Conservation (phyloP, 768 basidiomycete genomes). For the Neoboletus magnificus region DNA sequence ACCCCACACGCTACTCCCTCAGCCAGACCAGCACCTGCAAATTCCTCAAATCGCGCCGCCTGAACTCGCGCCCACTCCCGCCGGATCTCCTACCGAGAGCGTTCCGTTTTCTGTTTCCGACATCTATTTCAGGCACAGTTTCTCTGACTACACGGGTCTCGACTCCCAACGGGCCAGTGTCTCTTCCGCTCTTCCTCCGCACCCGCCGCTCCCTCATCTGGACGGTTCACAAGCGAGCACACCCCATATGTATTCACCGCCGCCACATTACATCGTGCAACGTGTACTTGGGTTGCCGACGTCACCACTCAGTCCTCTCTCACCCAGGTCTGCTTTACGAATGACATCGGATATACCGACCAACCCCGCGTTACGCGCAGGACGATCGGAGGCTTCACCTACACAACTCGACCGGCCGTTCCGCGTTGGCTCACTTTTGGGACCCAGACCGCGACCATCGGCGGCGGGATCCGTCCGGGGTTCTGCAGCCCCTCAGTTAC, state of each 20-base stretch:
- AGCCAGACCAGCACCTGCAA: slow-evolving; percentile 25
- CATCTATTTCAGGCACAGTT: slow-evolving; percentile 45
- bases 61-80: slow-evolving; percentile 23
- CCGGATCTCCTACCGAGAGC: slow-evolving; percentile 55
- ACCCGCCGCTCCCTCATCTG: slow-evolving; percentile 37
- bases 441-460: slow-evolving; percentile 28
- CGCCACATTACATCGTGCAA: slow-evolving; percentile 31
- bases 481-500: slow-evolving; percentile 24
- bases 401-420: background rate
- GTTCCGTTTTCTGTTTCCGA: slow-evolving; percentile 56
- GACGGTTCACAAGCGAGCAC: slow-evolving; percentile 19
- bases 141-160: slow-evolving; percentile 27
- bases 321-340: background rate
- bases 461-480: slow-evolving; percentile 19
- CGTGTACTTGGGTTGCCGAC: slow-evolving; percentile 30
- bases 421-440: slow-evolving; percentile 26
- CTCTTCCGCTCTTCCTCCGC: slow-evolving; percentile 39
- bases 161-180: slow-evolving; percentile 35
- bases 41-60: slow-evolving; percentile 25
- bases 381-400: slow-evolving; percentile 10
- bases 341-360: background rate
- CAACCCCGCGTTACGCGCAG: background rate
- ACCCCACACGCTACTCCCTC: slow-evolving; percentile 9
- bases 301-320: slow-evolving; percentile 20
- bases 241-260: slow-evolving; percentile 14